Percentiles rank a stretch among this genome's conserved stretches.
phyloP scores from a whole-genome alignment of 129 eudicot species.

The Calendula officinalis region DNA sequence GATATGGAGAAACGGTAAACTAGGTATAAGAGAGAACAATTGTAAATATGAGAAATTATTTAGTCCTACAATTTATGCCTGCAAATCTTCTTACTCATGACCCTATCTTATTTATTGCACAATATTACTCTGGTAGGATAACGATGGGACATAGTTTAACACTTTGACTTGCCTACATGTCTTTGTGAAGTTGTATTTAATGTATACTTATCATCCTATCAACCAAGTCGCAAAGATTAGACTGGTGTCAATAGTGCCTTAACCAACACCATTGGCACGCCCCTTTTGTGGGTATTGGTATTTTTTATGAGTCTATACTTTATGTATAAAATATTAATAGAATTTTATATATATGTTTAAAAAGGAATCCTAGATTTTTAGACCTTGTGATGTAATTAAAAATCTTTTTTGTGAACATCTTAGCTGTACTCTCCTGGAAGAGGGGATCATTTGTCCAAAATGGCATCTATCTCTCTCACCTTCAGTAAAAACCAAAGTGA shows the following conservation, averaged over 20 bases:
- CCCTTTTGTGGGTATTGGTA: no score
- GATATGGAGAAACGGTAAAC: no score
- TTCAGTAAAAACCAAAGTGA: background rate
- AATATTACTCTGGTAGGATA: background rate
- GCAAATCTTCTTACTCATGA: background rate
- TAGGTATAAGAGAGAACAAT: no score
- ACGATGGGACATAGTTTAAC: background rate
- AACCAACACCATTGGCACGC: no score
- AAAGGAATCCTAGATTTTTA: constrained; percentile 4
- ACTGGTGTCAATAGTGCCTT: no score
- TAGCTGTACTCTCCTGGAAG: constrained; percentile 19
- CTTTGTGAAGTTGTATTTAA: background rate
- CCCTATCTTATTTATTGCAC: constrained; percentile 1
- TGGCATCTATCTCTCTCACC: background rate
- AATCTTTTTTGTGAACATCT: background rate
- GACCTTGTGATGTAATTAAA: background rate
- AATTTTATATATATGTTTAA: background rate
- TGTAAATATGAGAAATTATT: no score
- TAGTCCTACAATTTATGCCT: no score
- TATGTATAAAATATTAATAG: no score
- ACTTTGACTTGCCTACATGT: constrained; percentile 7
- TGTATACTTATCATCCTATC: background rate
- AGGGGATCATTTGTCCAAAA: constrained; percentile 8
- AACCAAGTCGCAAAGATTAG: no score
- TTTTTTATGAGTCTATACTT: no score